Conservation (phyloP, 163 green algal species). For the Prototheca cutis region DNA sequence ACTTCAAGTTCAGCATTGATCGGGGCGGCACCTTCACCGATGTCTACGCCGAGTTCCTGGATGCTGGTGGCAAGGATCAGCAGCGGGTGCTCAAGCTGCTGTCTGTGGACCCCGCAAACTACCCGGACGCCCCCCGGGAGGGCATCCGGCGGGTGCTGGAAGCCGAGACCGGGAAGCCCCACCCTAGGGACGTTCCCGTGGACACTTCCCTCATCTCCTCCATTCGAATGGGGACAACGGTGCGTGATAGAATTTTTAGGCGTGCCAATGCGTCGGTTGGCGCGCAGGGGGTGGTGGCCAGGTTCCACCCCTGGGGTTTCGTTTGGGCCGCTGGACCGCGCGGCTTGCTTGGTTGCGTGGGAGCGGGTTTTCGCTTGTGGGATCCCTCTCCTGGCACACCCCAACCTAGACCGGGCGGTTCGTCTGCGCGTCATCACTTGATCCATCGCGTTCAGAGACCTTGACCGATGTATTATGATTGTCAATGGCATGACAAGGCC, state of each 20-base stretch:
- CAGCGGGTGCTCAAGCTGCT: constrained; percentile 81
- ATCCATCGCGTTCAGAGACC: neutral
- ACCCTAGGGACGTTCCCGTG: constrained; percentile 49
- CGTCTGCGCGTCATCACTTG: neutral
- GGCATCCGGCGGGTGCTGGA: constrained; percentile 91
- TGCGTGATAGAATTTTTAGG: constrained; percentile 11
- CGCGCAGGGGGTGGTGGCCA: neutral
- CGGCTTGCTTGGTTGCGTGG: no score
- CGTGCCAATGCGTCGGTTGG: neutral
- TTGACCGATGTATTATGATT: no score
- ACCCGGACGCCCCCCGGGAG: constrained; percentile 84
- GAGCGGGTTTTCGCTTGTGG: no score
- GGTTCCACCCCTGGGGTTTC: no score
- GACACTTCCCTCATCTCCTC: constrained; percentile 73
- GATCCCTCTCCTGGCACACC: no score
- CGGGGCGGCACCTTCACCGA: constrained; percentile 96
- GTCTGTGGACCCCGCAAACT: constrained; percentile 88
- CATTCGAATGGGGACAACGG: constrained; percentile 96
- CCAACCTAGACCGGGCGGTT: neutral
- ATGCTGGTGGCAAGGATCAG: neutral
- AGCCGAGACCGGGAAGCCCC: constrained; percentile 50
- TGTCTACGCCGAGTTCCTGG: constrained; percentile 78
- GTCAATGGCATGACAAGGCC: no score
- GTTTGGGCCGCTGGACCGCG: no score
- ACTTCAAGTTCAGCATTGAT: constrained; percentile 82